Evolutionary conservation across 257 asterid genomes (phyloP).

Genomic region (Ajuga chamaepitys): DNA sequence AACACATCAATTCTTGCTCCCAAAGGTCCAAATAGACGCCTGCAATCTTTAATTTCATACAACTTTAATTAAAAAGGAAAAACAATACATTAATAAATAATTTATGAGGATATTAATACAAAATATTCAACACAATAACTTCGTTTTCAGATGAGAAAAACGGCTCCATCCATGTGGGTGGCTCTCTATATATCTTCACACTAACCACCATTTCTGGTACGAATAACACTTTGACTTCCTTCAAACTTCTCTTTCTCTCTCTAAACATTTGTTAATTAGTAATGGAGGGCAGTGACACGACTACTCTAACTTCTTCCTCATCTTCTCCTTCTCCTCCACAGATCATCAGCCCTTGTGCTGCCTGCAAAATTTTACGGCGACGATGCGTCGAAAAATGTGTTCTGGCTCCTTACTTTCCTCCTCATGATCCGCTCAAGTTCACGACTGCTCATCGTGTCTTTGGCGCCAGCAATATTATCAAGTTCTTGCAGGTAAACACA

Average conservation of each 20-base stretch:
- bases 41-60: conserved; percentile 2
- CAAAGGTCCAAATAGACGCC: not conserved
- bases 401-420: conserved; percentile 72
- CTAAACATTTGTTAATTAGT: not conserved
- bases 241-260: not conserved
- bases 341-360: conserved; percentile 65
- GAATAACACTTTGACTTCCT: not conserved
- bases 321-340: not conserved
- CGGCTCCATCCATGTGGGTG: not conserved
- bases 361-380: conserved; percentile 63
- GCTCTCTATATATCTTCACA: conserved; percentile 6
- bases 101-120: not conserved
- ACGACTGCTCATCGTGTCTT: conserved; percentile 79
- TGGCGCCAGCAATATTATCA: conserved; percentile 83
- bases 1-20: not conserved
- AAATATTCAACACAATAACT: not conserved
- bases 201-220: conserved; percentile 1
- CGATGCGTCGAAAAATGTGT: conserved; percentile 70
- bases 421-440: conserved; percentile 62
- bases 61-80: not conserved
- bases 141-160: not conserved
- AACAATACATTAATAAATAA: not conserved
- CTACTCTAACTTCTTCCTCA: not conserved
- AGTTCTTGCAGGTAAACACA: conserved; percentile 60
- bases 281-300: conserved; percentile 24